Evolutionary conservation across 2,329 filamentous ascomycete species (phyloP).

Genomic region (Aspergillus bombycis): DNA sequence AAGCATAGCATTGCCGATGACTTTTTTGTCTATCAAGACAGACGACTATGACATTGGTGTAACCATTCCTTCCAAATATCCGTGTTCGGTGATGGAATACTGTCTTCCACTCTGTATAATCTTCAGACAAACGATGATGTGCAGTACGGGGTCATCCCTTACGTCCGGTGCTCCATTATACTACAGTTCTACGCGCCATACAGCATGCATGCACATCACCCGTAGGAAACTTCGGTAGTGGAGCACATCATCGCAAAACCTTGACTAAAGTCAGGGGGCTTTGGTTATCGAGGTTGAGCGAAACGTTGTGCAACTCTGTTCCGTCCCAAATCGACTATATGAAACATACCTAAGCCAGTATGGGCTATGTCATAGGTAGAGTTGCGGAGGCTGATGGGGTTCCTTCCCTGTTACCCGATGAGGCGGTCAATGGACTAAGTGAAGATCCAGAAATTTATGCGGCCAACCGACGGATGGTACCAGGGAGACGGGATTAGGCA

Average conservation of each 20-base stretch:
- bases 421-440: not conserved
- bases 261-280: not conserved
- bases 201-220: slow-evolving; percentile 3
- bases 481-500: slow-evolving; percentile 23
- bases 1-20: slow-evolving; percentile 5
- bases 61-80: not conserved
- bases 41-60: not conserved
- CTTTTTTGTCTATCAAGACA: not conserved
- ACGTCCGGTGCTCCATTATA: slow-evolving; percentile 15
- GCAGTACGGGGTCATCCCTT: slow-evolving; percentile 21
- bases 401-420: not conserved
- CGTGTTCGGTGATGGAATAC: not conserved
- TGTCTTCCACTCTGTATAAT: slow-evolving; percentile 4
- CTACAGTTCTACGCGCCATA: not conserved
- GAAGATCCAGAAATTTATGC: slow-evolving; percentile 10
- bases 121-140: slow-evolving; percentile 1
- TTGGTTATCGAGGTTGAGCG: not conserved
- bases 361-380: not conserved
- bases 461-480: slow-evolving; percentile 19
- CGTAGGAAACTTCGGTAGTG: not conserved
- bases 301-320: not conserved
- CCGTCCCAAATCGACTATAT: not conserved
- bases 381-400: slow-evolving; percentile 2
- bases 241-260: not conserved
- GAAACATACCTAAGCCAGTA: not conserved